These are phyloP conservation scores for Dactylellina sp. DNA, from an alignment of 2,329 filamentous ascomycete species.

Conservation along the genomic window DNA sequence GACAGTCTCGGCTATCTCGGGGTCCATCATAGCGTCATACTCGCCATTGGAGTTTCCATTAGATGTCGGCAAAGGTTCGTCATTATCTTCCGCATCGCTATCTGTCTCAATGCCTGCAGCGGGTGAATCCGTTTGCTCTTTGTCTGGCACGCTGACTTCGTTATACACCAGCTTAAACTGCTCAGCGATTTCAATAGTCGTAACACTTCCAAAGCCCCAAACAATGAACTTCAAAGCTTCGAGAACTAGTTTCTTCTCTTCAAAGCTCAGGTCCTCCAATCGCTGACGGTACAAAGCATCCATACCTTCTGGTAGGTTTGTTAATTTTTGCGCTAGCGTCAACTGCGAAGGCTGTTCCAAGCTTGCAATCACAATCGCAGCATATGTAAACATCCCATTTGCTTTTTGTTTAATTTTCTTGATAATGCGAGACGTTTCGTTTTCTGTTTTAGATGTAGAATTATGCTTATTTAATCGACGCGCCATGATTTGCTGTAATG, in stretches of 20 bases:
- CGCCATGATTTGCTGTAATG: constrained; percentile 39
- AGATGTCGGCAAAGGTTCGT: not conserved
- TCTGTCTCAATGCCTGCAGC: not conserved
- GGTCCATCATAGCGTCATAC: constrained; percentile 41
- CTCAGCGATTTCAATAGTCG: constrained; percentile 41
- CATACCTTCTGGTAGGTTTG: constrained; percentile 49
- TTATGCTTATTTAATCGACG: constrained; percentile 12
- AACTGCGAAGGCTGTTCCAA: constrained; percentile 49
- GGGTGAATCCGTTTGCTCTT: not conserved
- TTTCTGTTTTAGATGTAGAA: constrained; percentile 8
- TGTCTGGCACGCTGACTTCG: not conserved
- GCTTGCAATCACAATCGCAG: constrained; percentile 47
- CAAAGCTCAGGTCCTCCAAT: constrained; percentile 40
- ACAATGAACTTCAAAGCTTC: constrained; percentile 39
- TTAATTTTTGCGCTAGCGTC: constrained; percentile 39
- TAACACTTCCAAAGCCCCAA: constrained; percentile 36
- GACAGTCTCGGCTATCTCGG: constrained; percentile 48
- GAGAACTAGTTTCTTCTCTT: constrained; percentile 39
- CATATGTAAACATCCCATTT: constrained; percentile 55
- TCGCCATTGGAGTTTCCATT: not conserved
- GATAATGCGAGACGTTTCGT: constrained; percentile 20
- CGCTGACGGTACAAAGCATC: constrained; percentile 42
- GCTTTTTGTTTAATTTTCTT: constrained; percentile 47
- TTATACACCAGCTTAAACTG: constrained; percentile 45
- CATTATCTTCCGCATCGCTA: not conserved